Base-by-base conservation (phyloP, 495 filamentous ascomycete genomes). In the Podospora fimiseda region DNA sequence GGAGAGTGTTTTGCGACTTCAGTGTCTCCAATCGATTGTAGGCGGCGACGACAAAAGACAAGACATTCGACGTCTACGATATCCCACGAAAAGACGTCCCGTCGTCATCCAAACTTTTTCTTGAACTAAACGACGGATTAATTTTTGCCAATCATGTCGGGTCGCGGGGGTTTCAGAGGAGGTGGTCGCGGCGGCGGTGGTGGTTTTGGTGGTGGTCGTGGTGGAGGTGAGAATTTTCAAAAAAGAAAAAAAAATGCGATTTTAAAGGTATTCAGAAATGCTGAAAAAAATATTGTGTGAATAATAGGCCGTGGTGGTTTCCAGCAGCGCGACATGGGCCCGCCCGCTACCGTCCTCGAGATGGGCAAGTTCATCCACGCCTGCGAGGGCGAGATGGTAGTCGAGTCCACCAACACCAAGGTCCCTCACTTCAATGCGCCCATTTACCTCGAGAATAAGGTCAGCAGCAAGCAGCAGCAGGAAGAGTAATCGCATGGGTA, bases 361-460 rank as follows among this genome's bases (percentile, higher is more conserved):
- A 88, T 98, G 86, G 93, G 93, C 64, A 78, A 80, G 59, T 92
- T 97, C 71, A 70, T 96, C 65, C 93, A 98, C 73, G 82, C 88
- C 36, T 90, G 87, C 71, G 93, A 98, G 71, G 92, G 93, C 63
- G 93, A 98, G 71, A 89, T 98, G 74, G 83, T 98, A 55, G 95
- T 90, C 84, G 81, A 88, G 72, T 91, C 87, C 49, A 82, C 85
- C 69, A 97, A 96, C 76, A 77, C 88, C 51, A 97, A 96, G 75
- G 86, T 98, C 48, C 93, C 93, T 43, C 95, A 96, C 73, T 98
- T 98, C 85, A 97, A 97, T 75, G 93, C 94, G 37, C 90, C 89
- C 47, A 95, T 97, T 63, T 98, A 91, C 77, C 84, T 97, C 47
- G 91, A 98, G 79, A 97, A 97, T 77, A 97, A 96, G 81, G 88